Conservation (phyloP, 2,329 filamentous ascomycete genomes). For the Fusarium floridanum region DNA sequence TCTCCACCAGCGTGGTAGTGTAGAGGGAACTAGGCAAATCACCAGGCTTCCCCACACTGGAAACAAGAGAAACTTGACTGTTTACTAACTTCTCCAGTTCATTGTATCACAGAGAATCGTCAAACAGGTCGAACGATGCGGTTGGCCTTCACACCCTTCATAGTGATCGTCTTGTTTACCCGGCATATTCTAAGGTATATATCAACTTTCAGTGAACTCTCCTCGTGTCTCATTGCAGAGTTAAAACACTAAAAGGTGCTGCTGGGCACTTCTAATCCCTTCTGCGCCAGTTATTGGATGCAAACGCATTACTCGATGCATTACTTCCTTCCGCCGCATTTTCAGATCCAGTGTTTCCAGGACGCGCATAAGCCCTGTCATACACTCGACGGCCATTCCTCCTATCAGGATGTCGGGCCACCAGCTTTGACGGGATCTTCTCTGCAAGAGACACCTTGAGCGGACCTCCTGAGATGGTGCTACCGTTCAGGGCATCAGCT, state of each 20-base stretch:
- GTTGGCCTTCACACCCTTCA: background rate
- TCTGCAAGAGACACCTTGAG: constrained; percentile 23
- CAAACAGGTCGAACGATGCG: background rate
- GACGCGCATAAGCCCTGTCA: background rate
- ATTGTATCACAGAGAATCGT: background rate
- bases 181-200: background rate
- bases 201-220: background rate
- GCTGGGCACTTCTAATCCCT: constrained; percentile 12
- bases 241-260: too few species aligned
- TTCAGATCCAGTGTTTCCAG: background rate
- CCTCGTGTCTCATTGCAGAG: background rate
- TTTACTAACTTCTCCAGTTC: background rate
- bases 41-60: background rate
- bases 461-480: background rate
- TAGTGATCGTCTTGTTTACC: background rate
- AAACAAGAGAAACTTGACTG: background rate
- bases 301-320: constrained; percentile 6
- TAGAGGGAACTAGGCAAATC: background rate
- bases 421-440: constrained; percentile 12
- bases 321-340: constrained; percentile 1
- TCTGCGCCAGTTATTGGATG: constrained; percentile 25
- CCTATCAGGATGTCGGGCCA: constrained; percentile 7
- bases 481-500: constrained; percentile 50
- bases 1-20: background rate
- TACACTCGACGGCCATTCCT: background rate